Base-by-base conservation (phyloP, 2,329 filamentous ascomycete species). In the Apiospora kogelbergensis region DNA sequence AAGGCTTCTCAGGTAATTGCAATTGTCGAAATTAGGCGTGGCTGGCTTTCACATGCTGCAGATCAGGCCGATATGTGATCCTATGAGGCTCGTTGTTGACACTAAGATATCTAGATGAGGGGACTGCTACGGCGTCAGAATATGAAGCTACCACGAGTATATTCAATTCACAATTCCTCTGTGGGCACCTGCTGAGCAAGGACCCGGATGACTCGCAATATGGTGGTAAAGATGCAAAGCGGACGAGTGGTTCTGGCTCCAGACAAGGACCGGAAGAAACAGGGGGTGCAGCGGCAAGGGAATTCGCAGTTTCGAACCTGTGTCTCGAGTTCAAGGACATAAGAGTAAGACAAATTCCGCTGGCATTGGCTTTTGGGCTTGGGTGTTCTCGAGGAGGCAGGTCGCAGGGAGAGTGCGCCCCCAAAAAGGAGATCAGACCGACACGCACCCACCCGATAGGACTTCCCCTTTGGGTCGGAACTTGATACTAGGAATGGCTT, bases 361-460 rank as follows among this genome's bases (percentile, higher is more conserved):
- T 22, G 53, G 30, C 53, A 30, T 60, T 60, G 22, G 17, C 24
- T 42, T 24, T 42, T n/a, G 48, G 41, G 63, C 3, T 42, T 17
- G 63, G 41, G 44, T 15, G 7, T 65, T n/a, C 30, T 68, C 44
- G 57, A 57, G 68, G 68, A 57, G 68, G 68, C 11, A 57, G 24
- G 68, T 41, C 53, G 68, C 68, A 69, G 68, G 45, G 42, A 60
- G 60, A 26, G 60, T 57, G 65, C 44, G 45, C 37, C 65, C 60
- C 48, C 11, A 65, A 26, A 63, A 46, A 17, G 37, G 41, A 57
- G 30, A 44, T 46, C 44, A 42, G 26, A 37, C 53, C 22, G 41
- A 53, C 10, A 68, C 63, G 67, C 63, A 68, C 42, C 60, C 60
- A 44, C 44, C 63, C 45, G 67, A 67, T 17, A 45, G 42, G 37